phyloP scores from a whole-genome alignment of 495 filamentous ascomycete species.

The Penicillium lagena region DNA sequence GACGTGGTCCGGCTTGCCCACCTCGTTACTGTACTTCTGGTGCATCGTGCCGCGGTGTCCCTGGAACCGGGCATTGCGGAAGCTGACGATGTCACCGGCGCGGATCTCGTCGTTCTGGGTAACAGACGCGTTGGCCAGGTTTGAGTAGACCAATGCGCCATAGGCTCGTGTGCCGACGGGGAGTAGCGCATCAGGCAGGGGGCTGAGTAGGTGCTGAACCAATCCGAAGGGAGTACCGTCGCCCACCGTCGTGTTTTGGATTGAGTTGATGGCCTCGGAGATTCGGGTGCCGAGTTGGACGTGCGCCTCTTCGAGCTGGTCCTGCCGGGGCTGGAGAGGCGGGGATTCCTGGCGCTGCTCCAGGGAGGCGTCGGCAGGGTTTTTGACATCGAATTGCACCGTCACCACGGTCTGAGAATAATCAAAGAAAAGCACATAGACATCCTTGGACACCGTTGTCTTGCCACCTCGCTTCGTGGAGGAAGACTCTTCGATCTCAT shows the following conservation, averaged over 20 bases:
- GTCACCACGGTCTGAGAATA: conserved; percentile 92
- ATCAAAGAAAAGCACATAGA: conserved; percentile 85
- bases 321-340: conserved; percentile 78
- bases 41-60: conserved; percentile 94
- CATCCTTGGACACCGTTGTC: conserved; percentile 64
- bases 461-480: conserved; percentile 62
- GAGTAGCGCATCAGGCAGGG: conserved; percentile 64
- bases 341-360: conserved; percentile 87
- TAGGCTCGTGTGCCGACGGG: conserved; percentile 85
- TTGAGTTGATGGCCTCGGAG: conserved; percentile 54
- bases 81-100: conserved; percentile 85
- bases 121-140: conserved; percentile 86
- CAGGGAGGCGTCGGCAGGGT: conserved; percentile 62
- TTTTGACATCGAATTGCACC: conserved; percentile 68
- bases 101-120: conserved; percentile 92
- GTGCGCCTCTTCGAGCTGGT: conserved; percentile 84
- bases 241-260: conserved; percentile 73
- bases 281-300: conserved; percentile 70
- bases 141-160: conserved; percentile 87
- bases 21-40: conserved; percentile 82
- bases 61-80: conserved; percentile 92
- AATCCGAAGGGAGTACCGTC: conserved; percentile 76
- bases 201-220: conserved; percentile 68
- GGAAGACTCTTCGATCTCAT: conserved; percentile 73
- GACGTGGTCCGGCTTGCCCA: conserved; percentile 90